These are phyloP conservation scores for Papiliotrema terrestris DNA, from an alignment of 1,284 basidiomycete genomes.

Conservation along the genomic window DNA sequence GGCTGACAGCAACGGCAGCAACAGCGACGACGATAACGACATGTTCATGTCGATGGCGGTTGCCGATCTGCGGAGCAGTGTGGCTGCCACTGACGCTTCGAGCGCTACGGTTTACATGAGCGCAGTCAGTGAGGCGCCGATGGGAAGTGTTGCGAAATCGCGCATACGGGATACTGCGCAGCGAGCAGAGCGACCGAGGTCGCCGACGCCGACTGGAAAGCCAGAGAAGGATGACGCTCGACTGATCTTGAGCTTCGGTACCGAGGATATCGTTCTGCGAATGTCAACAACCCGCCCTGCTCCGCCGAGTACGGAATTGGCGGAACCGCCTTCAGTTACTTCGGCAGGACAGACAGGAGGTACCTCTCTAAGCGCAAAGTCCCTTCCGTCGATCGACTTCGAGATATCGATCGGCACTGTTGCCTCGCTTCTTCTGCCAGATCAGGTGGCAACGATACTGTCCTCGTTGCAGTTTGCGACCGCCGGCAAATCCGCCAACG, in stretches of 20 bases:
- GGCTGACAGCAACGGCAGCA: slow-evolving; percentile 3
- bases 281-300: slow-evolving; percentile 25
- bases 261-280: slow-evolving; percentile 37
- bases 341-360: neutral
- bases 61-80: slow-evolving; percentile 49
- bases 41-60: slow-evolving; percentile 53
- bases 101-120: slow-evolving; percentile 37
- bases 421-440: slow-evolving; percentile 26
- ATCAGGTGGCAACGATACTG: slow-evolving; percentile 25
- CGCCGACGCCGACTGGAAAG: slow-evolving; percentile 2
- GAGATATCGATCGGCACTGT: slow-evolving; percentile 27
- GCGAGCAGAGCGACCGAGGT: neutral
- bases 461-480: slow-evolving; percentile 13
- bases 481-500: no score
- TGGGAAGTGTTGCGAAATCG: neutral
- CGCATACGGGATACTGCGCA: no score
- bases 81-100: slow-evolving; percentile 12
- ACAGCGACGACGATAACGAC: slow-evolving; percentile 26
- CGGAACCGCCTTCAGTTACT: neutral
- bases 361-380: neutral
- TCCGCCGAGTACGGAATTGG: neutral
- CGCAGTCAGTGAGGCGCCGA: slow-evolving; percentile 22
- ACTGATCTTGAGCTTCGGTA: slow-evolving; percentile 36
- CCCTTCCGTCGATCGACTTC: slow-evolving; percentile 18
- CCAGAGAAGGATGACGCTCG: slow-evolving; percentile 14